Percentiles rank a stretch among this genome's conserved stretches.
These are phyloP conservation scores for Gnetum montanum DNA, from an alignment of 75 land plant genomes.

Conservation along the genomic window DNA sequence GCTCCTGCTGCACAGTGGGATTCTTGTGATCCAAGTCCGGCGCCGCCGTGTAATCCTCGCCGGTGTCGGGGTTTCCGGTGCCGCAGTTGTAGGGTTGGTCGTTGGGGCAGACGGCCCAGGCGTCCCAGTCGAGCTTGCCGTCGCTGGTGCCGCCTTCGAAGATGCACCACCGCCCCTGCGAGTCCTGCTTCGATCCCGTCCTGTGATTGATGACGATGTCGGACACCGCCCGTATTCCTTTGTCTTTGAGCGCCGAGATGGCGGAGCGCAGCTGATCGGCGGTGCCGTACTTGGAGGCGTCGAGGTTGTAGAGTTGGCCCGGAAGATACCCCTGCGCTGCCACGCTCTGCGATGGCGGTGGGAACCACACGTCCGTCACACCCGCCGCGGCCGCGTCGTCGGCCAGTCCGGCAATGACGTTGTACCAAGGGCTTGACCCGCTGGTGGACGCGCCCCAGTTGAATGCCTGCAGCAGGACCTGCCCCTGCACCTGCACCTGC, in stretches of 20 bases:
- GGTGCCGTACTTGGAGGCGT: constrained; percentile 29
- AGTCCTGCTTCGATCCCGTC: constrained; percentile 24
- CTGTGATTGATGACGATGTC: constrained; percentile 41
- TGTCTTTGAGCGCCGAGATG: constrained; percentile 16
- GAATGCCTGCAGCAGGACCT: too few relatives aligned
- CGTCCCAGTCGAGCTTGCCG: too few relatives aligned
- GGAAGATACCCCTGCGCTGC: constrained; percentile 43
- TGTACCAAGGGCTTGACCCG: constrained; percentile 31
- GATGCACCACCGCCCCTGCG: constrained; percentile 28
- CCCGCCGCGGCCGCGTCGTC: constrained; percentile 18
- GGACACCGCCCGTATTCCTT: constrained; percentile 24
- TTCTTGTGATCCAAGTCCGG: too few relatives aligned
- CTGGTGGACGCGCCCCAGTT: constrained; percentile 35
- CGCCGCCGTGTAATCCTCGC: too few relatives aligned
- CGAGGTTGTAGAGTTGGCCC: constrained; percentile 29
- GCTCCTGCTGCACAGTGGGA: too few relatives aligned
- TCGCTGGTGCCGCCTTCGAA: constrained; percentile 45
- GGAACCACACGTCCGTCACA: constrained; percentile 18
- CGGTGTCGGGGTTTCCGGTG: too few relatives aligned
- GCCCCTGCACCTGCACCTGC: too few relatives aligned
- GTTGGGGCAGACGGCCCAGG: too few relatives aligned
- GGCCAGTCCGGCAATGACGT: constrained; percentile 14
- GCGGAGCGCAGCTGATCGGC: constrained; percentile 26
- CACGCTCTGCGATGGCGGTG: constrained; percentile 30
- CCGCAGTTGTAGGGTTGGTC: too few relatives aligned